phyloP scores from a whole-genome alignment of 2,329 filamentous ascomycete species.

The Botryotinia convoluta region DNA sequence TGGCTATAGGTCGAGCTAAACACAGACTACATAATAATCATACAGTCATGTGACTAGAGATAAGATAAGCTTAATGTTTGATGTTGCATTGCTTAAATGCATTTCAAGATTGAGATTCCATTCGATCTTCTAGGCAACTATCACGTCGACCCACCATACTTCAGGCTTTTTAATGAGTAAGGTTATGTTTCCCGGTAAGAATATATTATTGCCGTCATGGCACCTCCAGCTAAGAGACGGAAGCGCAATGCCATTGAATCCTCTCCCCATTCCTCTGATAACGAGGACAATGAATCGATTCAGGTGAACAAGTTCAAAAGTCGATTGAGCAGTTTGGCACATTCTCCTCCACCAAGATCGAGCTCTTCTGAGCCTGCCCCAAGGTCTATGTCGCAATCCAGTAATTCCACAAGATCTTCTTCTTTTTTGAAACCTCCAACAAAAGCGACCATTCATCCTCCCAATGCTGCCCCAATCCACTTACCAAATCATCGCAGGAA shows the following conservation, averaged over 20 bases:
- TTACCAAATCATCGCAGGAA: constrained; percentile 35
- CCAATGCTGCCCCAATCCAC: constrained; percentile 34
- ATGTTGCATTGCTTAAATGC: not conserved
- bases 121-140: constrained; percentile 8
- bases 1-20: not conserved
- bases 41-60: not conserved
- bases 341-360: constrained; percentile 27
- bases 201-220: constrained; percentile 29
- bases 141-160: not conserved
- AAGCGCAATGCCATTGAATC: constrained; percentile 52
- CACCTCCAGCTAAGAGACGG: constrained; percentile 44
- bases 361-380: constrained; percentile 16
- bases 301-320: constrained; percentile 22
- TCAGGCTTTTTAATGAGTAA: not conserved
- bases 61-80: constrained; percentile 10
- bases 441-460: constrained; percentile 33
- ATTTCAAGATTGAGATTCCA: not conserved
- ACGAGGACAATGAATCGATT: constrained; percentile 47
- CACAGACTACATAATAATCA: not conserved
- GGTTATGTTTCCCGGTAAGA: not conserved
- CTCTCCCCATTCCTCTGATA: constrained; percentile 44
- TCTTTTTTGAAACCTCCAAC: constrained; percentile 30
- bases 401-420: constrained; percentile 28
- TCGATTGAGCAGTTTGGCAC: constrained; percentile 27
- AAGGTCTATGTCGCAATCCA: constrained; percentile 20